Percentiles rank a stretch among this genome's conserved stretches.
Evolutionary conservation across 805 yeast genomes (phyloP).

Genomic region (Zygotorulaspora florentina): DNA sequence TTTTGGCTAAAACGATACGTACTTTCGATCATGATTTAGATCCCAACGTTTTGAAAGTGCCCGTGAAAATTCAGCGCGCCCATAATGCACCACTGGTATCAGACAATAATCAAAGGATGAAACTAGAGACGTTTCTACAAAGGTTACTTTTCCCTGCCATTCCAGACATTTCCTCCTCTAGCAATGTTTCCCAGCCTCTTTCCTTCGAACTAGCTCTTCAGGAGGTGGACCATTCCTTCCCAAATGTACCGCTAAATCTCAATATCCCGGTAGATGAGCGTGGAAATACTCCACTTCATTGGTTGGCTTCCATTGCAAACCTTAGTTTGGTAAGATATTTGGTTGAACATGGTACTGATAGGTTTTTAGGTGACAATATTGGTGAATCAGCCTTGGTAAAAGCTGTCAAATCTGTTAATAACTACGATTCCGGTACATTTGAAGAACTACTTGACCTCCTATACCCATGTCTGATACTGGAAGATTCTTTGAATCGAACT

Average conservation of each 20-base stretch:
- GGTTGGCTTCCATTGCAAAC: slow-evolving; percentile 92
- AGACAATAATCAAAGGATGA: slow-evolving; percentile 25
- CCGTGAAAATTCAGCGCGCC: slow-evolving; percentile 13
- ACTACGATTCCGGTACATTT: slow-evolving; percentile 76
- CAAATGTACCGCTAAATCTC: slow-evolving; percentile 42
- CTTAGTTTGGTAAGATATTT: slow-evolving; percentile 62
- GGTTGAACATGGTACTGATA: slow-evolving; percentile 61
- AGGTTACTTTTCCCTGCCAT: slow-evolving; percentile 28
- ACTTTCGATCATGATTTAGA: slow-evolving; percentile 20
- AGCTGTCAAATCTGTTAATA: slow-evolving; percentile 68
- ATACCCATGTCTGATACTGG: slow-evolving; percentile 64
- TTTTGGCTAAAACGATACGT: slow-evolving; percentile 8
- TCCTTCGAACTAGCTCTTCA: slow-evolving; percentile 22
- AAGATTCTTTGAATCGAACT: slow-evolving; percentile 71
- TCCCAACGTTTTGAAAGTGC: slow-evolving; percentile 7
- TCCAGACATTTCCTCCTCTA: slow-evolving; percentile 10
- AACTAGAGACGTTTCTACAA: slow-evolving; percentile 32
- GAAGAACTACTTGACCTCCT: slow-evolving; percentile 62
- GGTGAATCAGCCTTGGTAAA: slow-evolving; percentile 88
- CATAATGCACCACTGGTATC: slow-evolving; percentile 11
- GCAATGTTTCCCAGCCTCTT: slow-evolving; percentile 9
- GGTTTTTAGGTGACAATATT: slow-evolving; percentile 62
- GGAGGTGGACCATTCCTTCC: slow-evolving; percentile 25
- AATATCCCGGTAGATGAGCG: slow-evolving; percentile 89
- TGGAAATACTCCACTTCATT: slow-evolving; percentile 90